Percentiles rank a stretch among this genome's conserved stretches.
phyloP scores from a whole-genome alignment of 2,329 filamentous ascomycete species.

The Epichloe coenophiala region DNA sequence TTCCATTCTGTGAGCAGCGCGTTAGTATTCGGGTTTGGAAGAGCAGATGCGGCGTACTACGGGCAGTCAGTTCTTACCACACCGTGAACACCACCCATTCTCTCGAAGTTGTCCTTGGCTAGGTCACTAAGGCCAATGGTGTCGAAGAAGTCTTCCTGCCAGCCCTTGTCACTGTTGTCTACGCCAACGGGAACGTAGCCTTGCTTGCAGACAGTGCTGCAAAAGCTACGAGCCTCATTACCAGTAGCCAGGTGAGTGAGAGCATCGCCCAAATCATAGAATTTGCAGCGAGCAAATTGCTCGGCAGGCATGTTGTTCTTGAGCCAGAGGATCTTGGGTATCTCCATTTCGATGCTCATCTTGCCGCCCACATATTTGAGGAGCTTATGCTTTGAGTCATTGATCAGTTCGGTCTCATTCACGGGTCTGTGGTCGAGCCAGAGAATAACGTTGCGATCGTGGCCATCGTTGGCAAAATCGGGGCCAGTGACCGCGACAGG shows the following conservation, averaged over 20 bases:
- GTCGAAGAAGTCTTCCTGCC: constrained; percentile 89
- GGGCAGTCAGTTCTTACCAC: constrained; percentile 42
- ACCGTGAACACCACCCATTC: constrained; percentile 87
- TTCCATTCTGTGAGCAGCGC: constrained; percentile 57
- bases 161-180: constrained; percentile 92
- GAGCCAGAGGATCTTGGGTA: constrained; percentile 94
- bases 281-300: constrained; percentile 85
- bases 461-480: constrained; percentile 59
- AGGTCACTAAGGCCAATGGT: constrained; percentile 80
- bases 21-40: not conserved
- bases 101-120: constrained; percentile 73
- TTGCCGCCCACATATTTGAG: constrained; percentile 92
- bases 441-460: constrained; percentile 88
- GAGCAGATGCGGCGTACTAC: constrained; percentile 3
- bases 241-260: constrained; percentile 91
- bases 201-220: constrained; percentile 94
- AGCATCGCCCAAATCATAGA: constrained; percentile 88
- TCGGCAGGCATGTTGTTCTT: constrained; percentile 96
- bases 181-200: constrained; percentile 94
- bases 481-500: constrained; percentile 84
- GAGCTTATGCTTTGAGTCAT: constrained; percentile 80
- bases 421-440: constrained; percentile 95
- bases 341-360: constrained; percentile 99
- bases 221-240: constrained; percentile 83
- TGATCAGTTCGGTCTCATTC: constrained; percentile 85